Conservation (phyloP, 768 basidiomycete genomes). For the Coprinopsis strossmayeri region DNA sequence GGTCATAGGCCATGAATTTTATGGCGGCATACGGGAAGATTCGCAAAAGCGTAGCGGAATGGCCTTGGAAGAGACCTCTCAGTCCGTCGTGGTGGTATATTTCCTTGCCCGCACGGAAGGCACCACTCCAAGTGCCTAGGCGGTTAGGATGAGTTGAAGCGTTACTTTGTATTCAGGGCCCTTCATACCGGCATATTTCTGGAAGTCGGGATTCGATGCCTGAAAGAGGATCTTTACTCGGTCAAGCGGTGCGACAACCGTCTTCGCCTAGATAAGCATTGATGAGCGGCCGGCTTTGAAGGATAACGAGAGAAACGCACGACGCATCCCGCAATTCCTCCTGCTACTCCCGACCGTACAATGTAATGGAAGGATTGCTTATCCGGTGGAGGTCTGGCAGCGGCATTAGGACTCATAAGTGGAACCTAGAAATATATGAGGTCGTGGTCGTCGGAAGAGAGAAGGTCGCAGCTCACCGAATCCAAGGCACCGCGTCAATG, state of each 20-base stretch:
- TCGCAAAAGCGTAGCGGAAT: slow-evolving; percentile 89
- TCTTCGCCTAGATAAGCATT: slow-evolving; percentile 67
- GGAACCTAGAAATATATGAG: slow-evolving; percentile 22
- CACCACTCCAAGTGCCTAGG: slow-evolving; percentile 82
- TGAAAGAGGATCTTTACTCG: slow-evolving; percentile 99
- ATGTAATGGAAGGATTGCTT: slow-evolving; percentile 54
- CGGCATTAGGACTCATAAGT: slow-evolving; percentile 59
- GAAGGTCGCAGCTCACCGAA: not conserved
- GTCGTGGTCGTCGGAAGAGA: slow-evolving; percentile 15
- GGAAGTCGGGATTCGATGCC: slow-evolving; percentile 91
- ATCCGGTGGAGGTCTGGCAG: slow-evolving; percentile 34
- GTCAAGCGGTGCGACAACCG: slow-evolving; percentile 91
- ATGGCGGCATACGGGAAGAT: slow-evolving; percentile 97
- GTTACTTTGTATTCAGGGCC: not conserved
- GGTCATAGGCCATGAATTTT: slow-evolving; percentile 96
- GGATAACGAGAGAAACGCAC: slow-evolving; percentile 42
- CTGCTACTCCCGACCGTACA: slow-evolving; percentile 82
- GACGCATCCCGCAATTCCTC: slow-evolving; percentile 89
- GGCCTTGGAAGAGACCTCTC: slow-evolving; percentile 88
- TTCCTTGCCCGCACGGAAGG: slow-evolving; percentile 64
- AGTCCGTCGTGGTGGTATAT: slow-evolving; percentile 67
- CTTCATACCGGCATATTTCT: slow-evolving; percentile 82
- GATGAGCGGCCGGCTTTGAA: slow-evolving; percentile 12
- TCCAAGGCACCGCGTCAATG: slow-evolving; percentile 7
- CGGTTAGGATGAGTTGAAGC: not conserved